Conservation (phyloP, 805 yeast species). For the Kuraishia hungarica region DNA sequence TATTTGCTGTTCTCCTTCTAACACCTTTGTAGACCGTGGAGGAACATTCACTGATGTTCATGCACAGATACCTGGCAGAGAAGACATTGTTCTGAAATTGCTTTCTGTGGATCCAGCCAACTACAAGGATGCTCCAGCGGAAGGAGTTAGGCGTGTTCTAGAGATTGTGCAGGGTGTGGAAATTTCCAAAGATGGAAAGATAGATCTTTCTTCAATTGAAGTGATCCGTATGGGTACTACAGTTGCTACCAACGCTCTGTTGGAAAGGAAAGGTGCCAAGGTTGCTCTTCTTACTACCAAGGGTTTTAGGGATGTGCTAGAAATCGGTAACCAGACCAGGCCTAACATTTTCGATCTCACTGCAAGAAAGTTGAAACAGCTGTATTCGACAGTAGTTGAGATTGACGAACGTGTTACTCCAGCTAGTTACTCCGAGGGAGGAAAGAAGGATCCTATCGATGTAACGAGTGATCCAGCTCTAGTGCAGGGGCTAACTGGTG, state of each 20-base stretch:
- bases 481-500: slow-evolving; percentile 42
- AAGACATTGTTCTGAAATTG: slow-evolving; percentile 62
- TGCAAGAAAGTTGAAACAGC: slow-evolving; percentile 59
- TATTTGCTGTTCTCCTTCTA: not conserved
- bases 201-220: slow-evolving; percentile 57
- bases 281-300: slow-evolving; percentile 82
- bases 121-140: slow-evolving; percentile 86
- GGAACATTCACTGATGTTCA: slow-evolving; percentile 87
- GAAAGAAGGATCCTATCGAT: slow-evolving; percentile 54
- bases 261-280: slow-evolving; percentile 86
- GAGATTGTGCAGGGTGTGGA: slow-evolving; percentile 44
- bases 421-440: slow-evolving; percentile 69
- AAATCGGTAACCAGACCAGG: slow-evolving; percentile 86
- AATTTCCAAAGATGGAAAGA: slow-evolving; percentile 51
- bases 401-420: slow-evolving; percentile 86
- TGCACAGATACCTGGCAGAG: slow-evolving; percentile 39
- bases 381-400: slow-evolving; percentile 73
- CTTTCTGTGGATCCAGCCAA: slow-evolving; percentile 85
- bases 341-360: slow-evolving; percentile 84
- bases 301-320: slow-evolving; percentile 77
- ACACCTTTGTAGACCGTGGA: slow-evolving; percentile 38
- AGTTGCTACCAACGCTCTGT: slow-evolving; percentile 89
- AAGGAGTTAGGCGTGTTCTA: slow-evolving; percentile 76
- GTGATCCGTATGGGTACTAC: slow-evolving; percentile 88
- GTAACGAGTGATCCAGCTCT: slow-evolving; percentile 17